Conservation (phyloP, 2,329 filamentous ascomycete genomes). For the Colletotrichum brevisporum region DNA sequence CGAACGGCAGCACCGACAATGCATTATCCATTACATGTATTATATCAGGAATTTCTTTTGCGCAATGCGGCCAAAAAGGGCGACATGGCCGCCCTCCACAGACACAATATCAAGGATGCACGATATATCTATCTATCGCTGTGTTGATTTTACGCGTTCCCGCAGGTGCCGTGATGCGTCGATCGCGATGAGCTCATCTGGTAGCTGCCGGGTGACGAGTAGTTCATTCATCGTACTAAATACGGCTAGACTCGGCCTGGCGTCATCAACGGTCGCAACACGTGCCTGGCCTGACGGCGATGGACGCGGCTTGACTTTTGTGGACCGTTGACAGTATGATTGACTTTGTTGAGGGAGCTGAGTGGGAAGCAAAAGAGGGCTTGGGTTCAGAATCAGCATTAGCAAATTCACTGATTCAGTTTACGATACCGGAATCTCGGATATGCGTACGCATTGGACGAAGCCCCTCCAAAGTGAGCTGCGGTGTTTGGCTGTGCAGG, state of each 20-base stretch:
- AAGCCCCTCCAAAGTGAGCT: background rate
- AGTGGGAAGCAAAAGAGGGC: background rate
- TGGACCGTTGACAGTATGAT: slow-evolving; percentile 23
- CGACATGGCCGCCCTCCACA: background rate
- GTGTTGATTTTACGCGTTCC: background rate
- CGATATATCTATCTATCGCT: background rate
- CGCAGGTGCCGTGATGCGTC: slow-evolving; percentile 5
- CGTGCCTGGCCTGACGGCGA: slow-evolving; percentile 12
- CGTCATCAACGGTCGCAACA: slow-evolving; percentile 24
- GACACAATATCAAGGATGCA: background rate
- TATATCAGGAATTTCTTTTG: slow-evolving; percentile 25
- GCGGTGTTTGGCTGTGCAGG: background rate
- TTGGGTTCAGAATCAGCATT: slow-evolving; percentile 5
- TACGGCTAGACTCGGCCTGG: slow-evolving; percentile 11
- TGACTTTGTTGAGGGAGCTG: slow-evolving; percentile 33
- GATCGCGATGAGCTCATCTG: background rate
- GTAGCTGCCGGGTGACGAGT: background rate
- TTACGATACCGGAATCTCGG: slow-evolving; percentile 1
- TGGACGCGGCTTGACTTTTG: slow-evolving; percentile 19
- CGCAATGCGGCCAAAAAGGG: background rate
- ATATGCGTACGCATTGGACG: background rate
- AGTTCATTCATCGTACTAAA: background rate
- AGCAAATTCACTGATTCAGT: slow-evolving; percentile 8
- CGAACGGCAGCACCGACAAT: background rate
- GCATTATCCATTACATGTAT: slow-evolving; percentile 11